Percentiles rank a stretch among this genome's conserved stretches.
Evolutionary conservation across 2,329 filamentous ascomycete genomes (phyloP).

Genomic region (Ceratocystis colombiana): DNA sequence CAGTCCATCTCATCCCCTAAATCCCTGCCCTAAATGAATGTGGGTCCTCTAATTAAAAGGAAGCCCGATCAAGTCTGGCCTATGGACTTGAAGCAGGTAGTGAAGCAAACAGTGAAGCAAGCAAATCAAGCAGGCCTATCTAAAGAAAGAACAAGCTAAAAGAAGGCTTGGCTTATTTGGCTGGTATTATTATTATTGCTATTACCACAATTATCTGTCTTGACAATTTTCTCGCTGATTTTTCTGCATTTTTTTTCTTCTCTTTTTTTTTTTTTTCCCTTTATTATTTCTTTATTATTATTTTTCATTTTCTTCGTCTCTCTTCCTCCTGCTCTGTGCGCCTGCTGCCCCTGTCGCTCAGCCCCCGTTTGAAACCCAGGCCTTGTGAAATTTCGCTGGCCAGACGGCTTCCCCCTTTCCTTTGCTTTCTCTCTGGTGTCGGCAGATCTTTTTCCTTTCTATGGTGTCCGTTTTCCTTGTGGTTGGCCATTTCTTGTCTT

Average conservation of each 20-base stretch:
- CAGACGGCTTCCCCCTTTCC: constrained; percentile 26
- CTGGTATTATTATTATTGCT: background rate
- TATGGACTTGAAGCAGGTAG: background rate
- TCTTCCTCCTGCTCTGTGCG: constrained; percentile 12
- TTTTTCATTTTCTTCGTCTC: constrained; percentile 7
- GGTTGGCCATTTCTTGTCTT: constrained; percentile 23
- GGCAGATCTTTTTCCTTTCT: background rate
- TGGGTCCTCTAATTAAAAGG: constrained; percentile 13
- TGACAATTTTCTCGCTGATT: background rate
- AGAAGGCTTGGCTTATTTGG: background rate
- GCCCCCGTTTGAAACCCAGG: constrained; percentile 23
- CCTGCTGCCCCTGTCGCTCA: constrained; percentile 23
- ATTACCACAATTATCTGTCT: constrained; percentile 11
- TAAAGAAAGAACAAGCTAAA: constrained; percentile 6
- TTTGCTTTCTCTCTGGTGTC: constrained; percentile 23
- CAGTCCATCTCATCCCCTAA: constrained; percentile 1
- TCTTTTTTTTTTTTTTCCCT: too few species aligned
- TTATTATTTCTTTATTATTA: background rate
- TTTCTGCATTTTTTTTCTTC: too few species aligned
- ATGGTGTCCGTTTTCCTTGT: constrained; percentile 23
- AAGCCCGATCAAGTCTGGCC: background rate
- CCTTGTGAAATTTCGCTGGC: constrained; percentile 17
- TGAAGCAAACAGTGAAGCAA: background rate
- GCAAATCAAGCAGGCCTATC: background rate
- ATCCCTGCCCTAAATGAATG: background rate